Evolutionary conservation across 2,329 filamentous ascomycete genomes (phyloP).

Genomic region (Clarireedia monteithiana): DNA sequence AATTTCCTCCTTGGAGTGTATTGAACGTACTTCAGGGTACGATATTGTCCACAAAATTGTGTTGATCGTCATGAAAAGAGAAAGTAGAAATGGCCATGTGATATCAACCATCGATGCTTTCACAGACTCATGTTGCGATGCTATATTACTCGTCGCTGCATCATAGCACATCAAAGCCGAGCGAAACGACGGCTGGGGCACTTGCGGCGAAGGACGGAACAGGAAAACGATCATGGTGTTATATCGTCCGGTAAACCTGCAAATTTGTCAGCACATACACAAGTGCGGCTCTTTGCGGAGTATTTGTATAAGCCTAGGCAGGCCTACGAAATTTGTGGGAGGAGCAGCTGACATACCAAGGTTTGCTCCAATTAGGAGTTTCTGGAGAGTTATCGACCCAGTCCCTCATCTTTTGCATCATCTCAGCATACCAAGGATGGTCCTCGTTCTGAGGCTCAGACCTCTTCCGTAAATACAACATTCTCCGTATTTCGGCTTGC

Average conservation of each 20-base stretch:
- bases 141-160: constrained; percentile 73
- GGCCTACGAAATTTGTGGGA: no score
- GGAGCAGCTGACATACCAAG: constrained; percentile 49
- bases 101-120: constrained; percentile 69
- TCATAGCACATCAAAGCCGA: constrained; percentile 79
- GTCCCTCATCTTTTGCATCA: constrained; percentile 68
- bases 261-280: constrained; percentile 16
- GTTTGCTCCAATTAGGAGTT: constrained; percentile 62
- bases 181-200: constrained; percentile 72
- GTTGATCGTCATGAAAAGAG: constrained; percentile 86
- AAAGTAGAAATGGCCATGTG: constrained; percentile 88
- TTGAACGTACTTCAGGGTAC: constrained; percentile 71
- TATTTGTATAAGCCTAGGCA: no score
- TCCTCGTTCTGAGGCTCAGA: constrained; percentile 68
- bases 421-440: constrained; percentile 79
- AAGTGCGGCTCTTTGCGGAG: background rate
- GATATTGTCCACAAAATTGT: constrained; percentile 88
- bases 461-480: constrained; percentile 78
- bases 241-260: constrained; percentile 59
- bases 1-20: constrained; percentile 67
- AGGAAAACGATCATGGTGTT: constrained; percentile 86
- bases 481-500: constrained; percentile 80
- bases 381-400: constrained; percentile 75
- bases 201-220: constrained; percentile 84
- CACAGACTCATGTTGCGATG: constrained; percentile 73